phyloP scores from a whole-genome alignment of 768 basidiomycete species.

The Boletellus sp. region DNA sequence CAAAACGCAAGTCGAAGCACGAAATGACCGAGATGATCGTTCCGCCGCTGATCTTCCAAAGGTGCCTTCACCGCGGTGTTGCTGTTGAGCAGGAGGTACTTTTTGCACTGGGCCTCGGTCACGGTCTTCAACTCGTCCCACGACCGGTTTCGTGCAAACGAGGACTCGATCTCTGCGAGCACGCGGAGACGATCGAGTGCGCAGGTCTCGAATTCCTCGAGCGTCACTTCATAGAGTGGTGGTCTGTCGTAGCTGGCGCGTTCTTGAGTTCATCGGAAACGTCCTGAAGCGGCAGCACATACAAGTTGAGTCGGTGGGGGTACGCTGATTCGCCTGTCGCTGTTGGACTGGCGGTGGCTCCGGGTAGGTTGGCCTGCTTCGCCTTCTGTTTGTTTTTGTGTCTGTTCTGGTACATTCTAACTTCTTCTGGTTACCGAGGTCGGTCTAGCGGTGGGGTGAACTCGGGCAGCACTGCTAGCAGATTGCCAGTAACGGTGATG shows the following conservation, averaged over 20 bases:
- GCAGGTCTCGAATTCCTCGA: slow-evolving; percentile 92
- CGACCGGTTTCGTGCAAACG: slow-evolving; percentile 76
- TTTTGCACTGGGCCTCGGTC: slow-evolving; percentile 59
- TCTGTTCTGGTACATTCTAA: slow-evolving; percentile 21
- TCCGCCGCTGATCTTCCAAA: slow-evolving; percentile 62
- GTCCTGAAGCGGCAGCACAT: slow-evolving; percentile 21
- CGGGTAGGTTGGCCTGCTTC: not conserved
- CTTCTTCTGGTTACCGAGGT: not conserved
- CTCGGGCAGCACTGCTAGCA: too few relatives aligned
- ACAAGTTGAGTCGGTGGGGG: slow-evolving; percentile 81
- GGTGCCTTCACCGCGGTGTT: slow-evolving; percentile 48
- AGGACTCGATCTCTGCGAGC: slow-evolving; percentile 88
- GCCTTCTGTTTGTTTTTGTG: slow-evolving; percentile 2
- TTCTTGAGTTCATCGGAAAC: slow-evolving; percentile 3
- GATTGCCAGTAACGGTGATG: too few relatives aligned
- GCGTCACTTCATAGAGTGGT: slow-evolving; percentile 81
- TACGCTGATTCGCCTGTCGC: slow-evolving; percentile 34
- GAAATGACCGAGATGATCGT: slow-evolving; percentile 90
- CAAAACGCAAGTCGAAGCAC: slow-evolving; percentile 93
- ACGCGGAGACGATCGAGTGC: slow-evolving; percentile 86
- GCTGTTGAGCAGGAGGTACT: slow-evolving; percentile 70
- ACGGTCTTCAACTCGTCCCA: slow-evolving; percentile 72
- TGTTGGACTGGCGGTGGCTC: not conserved
- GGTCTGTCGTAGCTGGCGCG: slow-evolving; percentile 77
- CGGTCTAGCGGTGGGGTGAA: not conserved